Base-by-base conservation (phyloP, 192 early-diverging fungal genomes). In the Podila horticola region DNA sequence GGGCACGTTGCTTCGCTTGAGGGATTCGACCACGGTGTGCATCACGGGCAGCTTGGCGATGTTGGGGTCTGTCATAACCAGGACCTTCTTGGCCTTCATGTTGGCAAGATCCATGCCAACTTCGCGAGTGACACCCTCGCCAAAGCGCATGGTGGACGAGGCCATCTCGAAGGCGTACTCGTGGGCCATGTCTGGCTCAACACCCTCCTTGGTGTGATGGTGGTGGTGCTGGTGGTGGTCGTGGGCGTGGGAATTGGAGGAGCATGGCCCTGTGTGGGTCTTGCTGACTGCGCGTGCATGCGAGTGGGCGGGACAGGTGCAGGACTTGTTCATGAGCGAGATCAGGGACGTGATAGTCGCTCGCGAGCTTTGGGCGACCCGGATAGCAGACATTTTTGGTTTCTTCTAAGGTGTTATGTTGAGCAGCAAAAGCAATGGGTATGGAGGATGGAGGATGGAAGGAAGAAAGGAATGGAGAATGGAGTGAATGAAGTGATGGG, bases 121-220 rank as follows among this genome's bases (percentile, higher is more conserved):
- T 74, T 97, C 96, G 36, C 83, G 84, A 11, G 96, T 97, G 5
- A 91, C 94, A 30, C 94, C 94, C 5, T 84, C 84, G 64, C 96
- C 96, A 66, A 95, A 95, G 7, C 96, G 93, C 71, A 97, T 93
- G 41, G 91, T 94, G 62, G 92, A 93, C 26, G 95, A 93, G 30
- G 96, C 94, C 94, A 97, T 95, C 86, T 95, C 92, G 48, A 91
- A 93, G 19, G 92, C 92, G 74, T 93, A 93, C 71, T 93, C 92
- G 57, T 81, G 66, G 4, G 73, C 64, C 52, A 55, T 55, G n/a
- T 55, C 52, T 55, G 52, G 52, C 26, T 24, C 59, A 9, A 6
- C 30, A 61, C 59, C 59, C 17, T 28, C 26, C 28, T 31, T 33
- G 30, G 28, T 58, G 11, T 67, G 55, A 7, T 24, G 51, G 24